Evolutionary conservation across 208 protist genomes (phyloP).

Genomic region (Wallacemonas sp.): DNA sequence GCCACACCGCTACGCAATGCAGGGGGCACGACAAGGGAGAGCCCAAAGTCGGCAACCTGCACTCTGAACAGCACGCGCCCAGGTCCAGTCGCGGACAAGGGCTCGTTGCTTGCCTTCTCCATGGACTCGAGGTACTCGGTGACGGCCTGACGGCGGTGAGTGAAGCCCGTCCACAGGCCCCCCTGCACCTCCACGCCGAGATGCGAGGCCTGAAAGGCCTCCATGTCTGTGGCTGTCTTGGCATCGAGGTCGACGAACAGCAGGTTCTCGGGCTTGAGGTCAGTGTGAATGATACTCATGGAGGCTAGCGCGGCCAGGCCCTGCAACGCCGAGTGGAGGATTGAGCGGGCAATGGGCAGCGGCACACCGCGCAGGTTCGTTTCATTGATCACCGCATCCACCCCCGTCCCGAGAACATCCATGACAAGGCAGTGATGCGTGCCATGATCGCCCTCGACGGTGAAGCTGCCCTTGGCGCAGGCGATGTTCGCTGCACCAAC

Average conservation of each 20-base stretch:
- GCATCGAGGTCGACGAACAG: constrained; percentile 48
- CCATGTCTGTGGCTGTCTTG: constrained; percentile 29
- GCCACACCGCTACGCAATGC: constrained; percentile 26
- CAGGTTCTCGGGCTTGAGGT: constrained; percentile 94
- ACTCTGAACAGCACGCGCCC: constrained; percentile 24
- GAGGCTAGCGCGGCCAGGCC: constrained; percentile 87
- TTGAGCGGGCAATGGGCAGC: constrained; percentile 67
- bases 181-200: constrained; percentile 11
- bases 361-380: constrained; percentile 90
- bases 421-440: constrained; percentile 93
- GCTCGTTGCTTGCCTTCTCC: too few relatives aligned
- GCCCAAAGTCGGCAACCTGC: constrained; percentile 40
- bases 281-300: constrained; percentile 93
- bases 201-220: constrained; percentile 20
- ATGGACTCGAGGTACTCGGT: constrained; percentile 2
- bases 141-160: constrained; percentile 19
- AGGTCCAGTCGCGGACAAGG: too few relatives aligned
- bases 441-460: constrained; percentile 47
- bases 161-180: constrained; percentile 24
- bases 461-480: constrained; percentile 47
- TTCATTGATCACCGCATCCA: constrained; percentile 91
- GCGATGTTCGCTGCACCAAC: constrained; percentile 7
- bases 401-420: constrained; percentile 90
- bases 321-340: constrained; percentile 42
- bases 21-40: constrained; percentile 43